A percentile compares a stretch with the other conserved stretches of the same genome.
phyloP scores from a whole-genome alignment of 371 early-diverging fungal genomes.

The Mucor saturninus region DNA sequence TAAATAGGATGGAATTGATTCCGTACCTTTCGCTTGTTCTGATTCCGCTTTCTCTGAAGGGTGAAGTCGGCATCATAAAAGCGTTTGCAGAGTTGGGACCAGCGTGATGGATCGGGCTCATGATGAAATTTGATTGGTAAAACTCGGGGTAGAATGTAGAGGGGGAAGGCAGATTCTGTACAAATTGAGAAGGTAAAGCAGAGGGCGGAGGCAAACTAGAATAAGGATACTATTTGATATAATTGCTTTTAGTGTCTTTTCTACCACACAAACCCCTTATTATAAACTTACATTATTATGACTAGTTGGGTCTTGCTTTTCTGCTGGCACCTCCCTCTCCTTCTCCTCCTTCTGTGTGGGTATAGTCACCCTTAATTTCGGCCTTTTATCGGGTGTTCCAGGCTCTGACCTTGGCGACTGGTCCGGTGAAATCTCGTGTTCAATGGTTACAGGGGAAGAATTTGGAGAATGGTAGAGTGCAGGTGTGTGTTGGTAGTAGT shows the following conservation, averaged over 20 bases:
- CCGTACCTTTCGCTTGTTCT: conserved; percentile 12
- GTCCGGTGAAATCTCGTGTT: conserved; percentile 28
- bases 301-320: not conserved
- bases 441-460: conserved; percentile 10
- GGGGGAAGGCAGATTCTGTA: conserved; percentile 79
- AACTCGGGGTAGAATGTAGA: conserved; percentile 78
- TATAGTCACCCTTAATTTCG: conserved; percentile 55
- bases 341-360: conserved; percentile 22
- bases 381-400: conserved; percentile 41
- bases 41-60: conserved; percentile 12
- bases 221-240: not conserved
- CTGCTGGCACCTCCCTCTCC: conserved; percentile 1
- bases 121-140: conserved; percentile 60
- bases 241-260: no score
- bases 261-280: no score
- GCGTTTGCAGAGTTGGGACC: conserved; percentile 17
- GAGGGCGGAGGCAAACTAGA: conserved; percentile 36
- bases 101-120: conserved; percentile 29
- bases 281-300: conserved; percentile 5
- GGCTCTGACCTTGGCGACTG: conserved; percentile 30
- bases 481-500: conserved; percentile 18
- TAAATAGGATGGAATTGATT: not conserved
- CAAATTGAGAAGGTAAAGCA: conserved; percentile 66
- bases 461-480: conserved; percentile 22
- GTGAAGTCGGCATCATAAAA: conserved; percentile 22